Evolutionary conservation across 2,329 filamentous ascomycete genomes (phyloP).

Genomic region (Ophiostoma sp.): DNA sequence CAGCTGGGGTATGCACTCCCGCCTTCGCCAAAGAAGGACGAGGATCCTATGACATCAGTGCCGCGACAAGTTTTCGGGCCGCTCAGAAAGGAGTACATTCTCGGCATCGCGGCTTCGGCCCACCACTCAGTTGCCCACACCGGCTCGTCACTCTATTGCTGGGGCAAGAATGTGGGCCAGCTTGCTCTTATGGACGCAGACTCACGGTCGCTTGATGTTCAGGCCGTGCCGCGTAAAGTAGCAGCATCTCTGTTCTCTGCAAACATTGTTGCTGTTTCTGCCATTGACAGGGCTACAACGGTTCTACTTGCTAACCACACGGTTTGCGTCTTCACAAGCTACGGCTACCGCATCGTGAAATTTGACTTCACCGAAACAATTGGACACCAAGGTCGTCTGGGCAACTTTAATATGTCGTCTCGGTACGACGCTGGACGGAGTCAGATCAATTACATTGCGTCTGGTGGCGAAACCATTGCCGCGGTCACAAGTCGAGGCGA

Average conservation of each 20-base stretch:
- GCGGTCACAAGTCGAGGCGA: constrained; percentile 80
- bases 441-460: constrained; percentile 68
- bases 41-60: constrained; percentile 73
- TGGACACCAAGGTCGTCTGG: constrained; percentile 57
- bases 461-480: constrained; percentile 86
- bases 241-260: constrained; percentile 74
- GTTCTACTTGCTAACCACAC: constrained; percentile 80
- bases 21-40: constrained; percentile 59
- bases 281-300: constrained; percentile 84
- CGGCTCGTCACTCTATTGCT: constrained; percentile 74
- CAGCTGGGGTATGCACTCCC: constrained; percentile 83
- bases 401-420: constrained; percentile 58
- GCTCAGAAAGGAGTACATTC: constrained; percentile 75
- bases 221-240: constrained; percentile 76
- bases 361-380: constrained; percentile 68
- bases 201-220: constrained; percentile 81
- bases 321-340: constrained; percentile 91
- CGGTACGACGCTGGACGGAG: constrained; percentile 57
- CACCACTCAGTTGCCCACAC: constrained; percentile 91
- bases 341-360: constrained; percentile 84
- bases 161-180: constrained; percentile 92
- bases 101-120: constrained; percentile 80
- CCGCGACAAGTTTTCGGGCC: constrained; percentile 89
- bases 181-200: constrained; percentile 92
- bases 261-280: constrained; percentile 71